These are phyloP conservation scores for Annulohypoxylon nitens DNA, from an alignment of 495 filamentous ascomycete species.

Conservation along the genomic window DNA sequence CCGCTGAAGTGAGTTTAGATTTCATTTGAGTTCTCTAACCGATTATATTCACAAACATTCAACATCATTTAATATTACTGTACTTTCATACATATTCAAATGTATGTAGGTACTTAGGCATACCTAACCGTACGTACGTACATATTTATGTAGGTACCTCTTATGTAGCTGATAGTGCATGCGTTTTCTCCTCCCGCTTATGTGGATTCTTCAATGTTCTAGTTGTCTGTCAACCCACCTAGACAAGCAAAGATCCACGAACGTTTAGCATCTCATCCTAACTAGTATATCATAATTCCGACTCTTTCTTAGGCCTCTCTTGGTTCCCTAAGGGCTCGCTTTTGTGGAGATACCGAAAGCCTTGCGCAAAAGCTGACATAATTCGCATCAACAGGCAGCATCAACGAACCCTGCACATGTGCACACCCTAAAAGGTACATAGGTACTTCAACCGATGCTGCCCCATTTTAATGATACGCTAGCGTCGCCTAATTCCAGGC, in stretches of 20 bases:
- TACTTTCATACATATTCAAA: too few species aligned
- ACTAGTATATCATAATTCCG: background rate
- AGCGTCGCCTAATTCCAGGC: slow-evolving; percentile 1
- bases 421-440: background rate
- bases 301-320: background rate
- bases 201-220: background rate
- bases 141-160: background rate
- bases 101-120: too few species aligned
- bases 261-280: slow-evolving; percentile 3
- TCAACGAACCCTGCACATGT: background rate
- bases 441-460: background rate
- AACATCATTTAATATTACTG: too few species aligned
- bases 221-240: background rate
- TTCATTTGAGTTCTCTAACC: background rate
- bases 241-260: background rate
- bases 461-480: background rate
- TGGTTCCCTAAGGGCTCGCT: background rate
- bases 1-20: slow-evolving; percentile 30
- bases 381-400: background rate
- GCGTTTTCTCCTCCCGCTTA: slow-evolving; percentile 7
- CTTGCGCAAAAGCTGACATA: background rate
- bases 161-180: background rate
- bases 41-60: background rate
- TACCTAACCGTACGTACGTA: background rate
- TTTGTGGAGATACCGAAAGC: background rate